Evolutionary conservation across 768 basidiomycete species (phyloP).

Genomic region (Auricularia sp.): DNA sequence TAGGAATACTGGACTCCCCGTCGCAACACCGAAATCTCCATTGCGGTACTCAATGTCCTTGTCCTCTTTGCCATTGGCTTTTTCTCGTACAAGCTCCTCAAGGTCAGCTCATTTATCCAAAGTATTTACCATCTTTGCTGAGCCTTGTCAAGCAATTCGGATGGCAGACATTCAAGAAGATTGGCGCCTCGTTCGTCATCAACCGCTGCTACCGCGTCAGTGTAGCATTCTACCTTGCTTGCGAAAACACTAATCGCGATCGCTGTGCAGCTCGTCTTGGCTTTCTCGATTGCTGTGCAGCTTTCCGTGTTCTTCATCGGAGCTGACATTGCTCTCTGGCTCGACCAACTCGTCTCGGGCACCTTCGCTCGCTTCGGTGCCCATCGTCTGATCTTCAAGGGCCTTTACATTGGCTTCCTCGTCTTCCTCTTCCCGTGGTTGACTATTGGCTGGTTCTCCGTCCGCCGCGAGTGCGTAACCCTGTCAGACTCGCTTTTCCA

Average conservation of each 20-base stretch:
- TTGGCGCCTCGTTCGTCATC: slow-evolving; percentile 65
- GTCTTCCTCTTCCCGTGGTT: slow-evolving; percentile 65
- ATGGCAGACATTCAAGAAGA: slow-evolving; percentile 83
- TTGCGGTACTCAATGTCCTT: slow-evolving; percentile 50
- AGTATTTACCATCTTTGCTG: not conserved
- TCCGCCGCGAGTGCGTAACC: slow-evolving; percentile 43
- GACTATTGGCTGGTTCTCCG: slow-evolving; percentile 62
- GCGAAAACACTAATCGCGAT: not conserved
- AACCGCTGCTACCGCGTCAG: slow-evolving; percentile 55
- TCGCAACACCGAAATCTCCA: slow-evolving; percentile 50
- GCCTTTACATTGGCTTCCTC: slow-evolving; percentile 44
- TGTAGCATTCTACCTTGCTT: not conserved
- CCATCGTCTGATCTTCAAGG: slow-evolving; percentile 42
- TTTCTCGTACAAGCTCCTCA: slow-evolving; percentile 65
- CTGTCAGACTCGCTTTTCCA: not conserved
- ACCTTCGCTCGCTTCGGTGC: slow-evolving; percentile 45
- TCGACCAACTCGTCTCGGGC: slow-evolving; percentile 66
- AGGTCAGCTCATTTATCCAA: slow-evolving; percentile 33
- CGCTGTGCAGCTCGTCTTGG: slow-evolving; percentile 38
- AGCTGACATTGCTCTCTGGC: slow-evolving; percentile 59
- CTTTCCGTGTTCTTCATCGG: slow-evolving; percentile 72
- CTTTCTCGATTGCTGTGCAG: slow-evolving; percentile 63
- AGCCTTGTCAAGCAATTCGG: slow-evolving; percentile 46
- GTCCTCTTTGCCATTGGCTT: slow-evolving; percentile 51
- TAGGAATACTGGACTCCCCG: slow-evolving; percentile 52